Evolutionary conservation across 1,139 yeast genomes (phyloP).

Genomic region (Suhomyces wounanorum): DNA sequence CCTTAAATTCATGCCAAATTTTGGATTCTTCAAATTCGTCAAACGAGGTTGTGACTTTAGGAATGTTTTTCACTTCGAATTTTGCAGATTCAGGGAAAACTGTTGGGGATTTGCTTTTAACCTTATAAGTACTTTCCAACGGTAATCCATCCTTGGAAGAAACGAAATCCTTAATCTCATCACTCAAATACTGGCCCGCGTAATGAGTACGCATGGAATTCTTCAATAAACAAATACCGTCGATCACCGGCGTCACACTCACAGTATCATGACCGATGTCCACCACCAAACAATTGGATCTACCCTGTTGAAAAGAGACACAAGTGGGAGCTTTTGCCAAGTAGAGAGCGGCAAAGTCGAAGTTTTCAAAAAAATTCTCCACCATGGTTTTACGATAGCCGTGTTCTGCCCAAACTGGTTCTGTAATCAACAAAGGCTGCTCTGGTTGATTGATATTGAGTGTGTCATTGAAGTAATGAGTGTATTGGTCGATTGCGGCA

Average conservation of each 20-base stretch:
- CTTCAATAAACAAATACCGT: conserved; percentile 81
- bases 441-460: conserved; percentile 59
- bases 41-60: conserved; percentile 41
- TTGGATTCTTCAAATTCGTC: conserved; percentile 37
- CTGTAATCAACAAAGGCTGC: conserved; percentile 79
- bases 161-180: conserved; percentile 40
- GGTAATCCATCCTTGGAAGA: conserved; percentile 24
- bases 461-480: conserved; percentile 48
- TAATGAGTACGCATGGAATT: conserved; percentile 69
- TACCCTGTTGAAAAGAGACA: conserved; percentile 88
- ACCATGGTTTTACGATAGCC: conserved; percentile 70
- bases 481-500: conserved; percentile 67
- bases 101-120: conserved; percentile 28
- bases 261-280: conserved; percentile 87
- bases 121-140: conserved; percentile 21
- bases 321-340: conserved; percentile 86
- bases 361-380: conserved; percentile 72
- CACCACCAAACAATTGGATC: conserved; percentile 90
- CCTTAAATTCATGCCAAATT: conserved; percentile 64
- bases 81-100: conserved; percentile 35
- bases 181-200: conserved; percentile 59
- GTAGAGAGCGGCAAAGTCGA: conserved; percentile 83
- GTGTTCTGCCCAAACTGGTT: conserved; percentile 81
- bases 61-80: conserved; percentile 33
- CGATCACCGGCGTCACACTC: conserved; percentile 90